Conservation (phyloP, 225 moss, liverwort and hornwort species). For the Bryoerythrophyllum caledonicum region DNA sequence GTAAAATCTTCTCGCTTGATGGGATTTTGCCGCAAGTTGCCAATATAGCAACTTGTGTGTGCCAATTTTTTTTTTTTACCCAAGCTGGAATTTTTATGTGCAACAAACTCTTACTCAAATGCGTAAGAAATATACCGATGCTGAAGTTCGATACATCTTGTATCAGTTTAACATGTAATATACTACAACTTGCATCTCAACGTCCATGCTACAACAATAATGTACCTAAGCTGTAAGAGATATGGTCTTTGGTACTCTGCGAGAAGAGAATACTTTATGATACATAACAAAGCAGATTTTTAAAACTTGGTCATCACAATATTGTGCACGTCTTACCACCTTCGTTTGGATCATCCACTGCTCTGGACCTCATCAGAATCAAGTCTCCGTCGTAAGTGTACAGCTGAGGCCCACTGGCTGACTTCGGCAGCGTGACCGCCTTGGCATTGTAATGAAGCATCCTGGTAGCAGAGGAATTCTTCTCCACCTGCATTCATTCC, state of each 20-base stretch:
- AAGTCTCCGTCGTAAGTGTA: conserved; percentile 58
- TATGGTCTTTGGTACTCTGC: background rate
- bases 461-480: conserved; percentile 46
- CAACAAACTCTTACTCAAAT: too few species aligned
- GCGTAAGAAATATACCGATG: too few species aligned
- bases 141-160: too few species aligned
- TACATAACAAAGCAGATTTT: background rate
- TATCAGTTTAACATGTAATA: background rate
- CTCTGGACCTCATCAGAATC: conserved; percentile 41
- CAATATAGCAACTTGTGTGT: too few species aligned
- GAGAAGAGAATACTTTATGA: background rate
- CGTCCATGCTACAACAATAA: conserved; percentile 3
- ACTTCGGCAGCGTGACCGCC: conserved; percentile 51
- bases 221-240: conserved; percentile 11
- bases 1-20: too few species aligned
- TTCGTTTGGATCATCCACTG: conserved; percentile 20
- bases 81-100: too few species aligned
- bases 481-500: conserved; percentile 45
- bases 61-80: too few species aligned
- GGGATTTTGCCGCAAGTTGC: too few species aligned
- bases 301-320: conserved; percentile 24
- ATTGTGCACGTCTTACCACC: conserved; percentile 29
- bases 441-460: conserved; percentile 62
- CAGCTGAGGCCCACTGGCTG: conserved; percentile 43
- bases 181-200: conserved; percentile 17